These are phyloP conservation scores for Ustilaginoidea virens DNA, from an alignment of 2,329 filamentous ascomycete species.

Conservation along the genomic window DNA sequence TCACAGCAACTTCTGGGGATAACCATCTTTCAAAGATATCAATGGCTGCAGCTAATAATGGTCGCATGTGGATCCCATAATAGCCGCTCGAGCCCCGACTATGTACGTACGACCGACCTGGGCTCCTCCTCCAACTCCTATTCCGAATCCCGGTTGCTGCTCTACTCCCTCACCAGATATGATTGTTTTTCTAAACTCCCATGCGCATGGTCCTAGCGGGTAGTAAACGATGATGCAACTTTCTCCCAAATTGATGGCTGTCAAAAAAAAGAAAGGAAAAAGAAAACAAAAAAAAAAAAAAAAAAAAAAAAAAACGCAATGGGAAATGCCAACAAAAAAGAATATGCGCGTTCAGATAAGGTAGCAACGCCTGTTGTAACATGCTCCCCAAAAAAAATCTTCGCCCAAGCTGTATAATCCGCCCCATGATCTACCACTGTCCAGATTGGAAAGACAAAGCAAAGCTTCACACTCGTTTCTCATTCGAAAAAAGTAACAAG, in stretches of 20 bases:
- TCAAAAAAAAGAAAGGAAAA: background rate
- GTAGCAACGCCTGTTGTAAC: constrained; percentile 18
- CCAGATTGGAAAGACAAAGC: constrained; percentile 15
- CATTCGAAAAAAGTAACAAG: too few species aligned
- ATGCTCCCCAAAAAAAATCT: constrained; percentile 18
- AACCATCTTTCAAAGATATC: too few species aligned
- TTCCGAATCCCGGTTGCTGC: too few species aligned
- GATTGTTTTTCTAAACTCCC: too few species aligned
- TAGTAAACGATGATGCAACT: too few species aligned
- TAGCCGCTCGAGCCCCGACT: constrained; percentile 7
- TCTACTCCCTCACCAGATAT: too few species aligned
- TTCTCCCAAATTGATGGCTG: too few species aligned
- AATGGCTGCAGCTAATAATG: constrained; percentile 8
- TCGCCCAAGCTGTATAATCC: constrained; percentile 15
- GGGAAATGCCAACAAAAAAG: background rate
- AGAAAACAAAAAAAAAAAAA: background rate
- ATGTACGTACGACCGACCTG: too few species aligned
- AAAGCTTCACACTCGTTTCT: too few species aligned
- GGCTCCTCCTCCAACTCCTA: too few species aligned
- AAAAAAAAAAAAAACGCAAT: background rate
- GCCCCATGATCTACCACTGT: constrained; percentile 8
- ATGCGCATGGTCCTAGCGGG: too few species aligned
- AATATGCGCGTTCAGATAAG: constrained; percentile 9
- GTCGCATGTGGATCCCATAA: constrained; percentile 4
- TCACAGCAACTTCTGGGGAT: too few species aligned